Evolutionary conservation across 441 rosid genomes (phyloP).

Genomic region (Adansonia rubrostipa): DNA sequence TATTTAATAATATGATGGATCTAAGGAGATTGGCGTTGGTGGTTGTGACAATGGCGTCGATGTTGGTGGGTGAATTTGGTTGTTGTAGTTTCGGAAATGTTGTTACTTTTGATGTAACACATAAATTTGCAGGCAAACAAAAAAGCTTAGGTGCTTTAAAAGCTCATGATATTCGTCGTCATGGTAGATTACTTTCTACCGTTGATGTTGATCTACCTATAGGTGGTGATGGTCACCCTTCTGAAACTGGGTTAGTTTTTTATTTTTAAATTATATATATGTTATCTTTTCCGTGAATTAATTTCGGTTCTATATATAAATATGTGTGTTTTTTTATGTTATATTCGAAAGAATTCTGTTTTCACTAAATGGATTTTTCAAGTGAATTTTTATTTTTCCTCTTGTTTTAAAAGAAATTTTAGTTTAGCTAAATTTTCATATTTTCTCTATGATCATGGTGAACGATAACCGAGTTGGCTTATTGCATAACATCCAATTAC

Average conservation of each 20-base stretch:
- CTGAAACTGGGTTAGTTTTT: conserved; percentile 65
- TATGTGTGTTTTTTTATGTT: not conserved
- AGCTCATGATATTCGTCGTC: conserved; percentile 75
- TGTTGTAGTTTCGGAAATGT: conserved; percentile 6
- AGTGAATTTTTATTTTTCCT: not conserved
- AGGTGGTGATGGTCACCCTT: conserved; percentile 80
- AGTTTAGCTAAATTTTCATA: not conserved
- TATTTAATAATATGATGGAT: conserved; percentile 41
- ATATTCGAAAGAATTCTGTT: not conserved
- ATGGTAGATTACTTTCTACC: conserved; percentile 64
- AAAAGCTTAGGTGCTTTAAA: conserved; percentile 54
- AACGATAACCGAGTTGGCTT: not conserved
- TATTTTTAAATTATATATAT: too few species aligned
- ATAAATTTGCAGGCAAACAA: conserved; percentile 58
- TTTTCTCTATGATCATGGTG: not conserved
- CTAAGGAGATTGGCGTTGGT: conserved; percentile 32
- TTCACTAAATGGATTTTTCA: not conserved
- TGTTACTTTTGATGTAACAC: conserved; percentile 44
- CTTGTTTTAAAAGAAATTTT: not conserved
- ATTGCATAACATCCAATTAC: not conserved
- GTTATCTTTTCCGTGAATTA: not conserved
- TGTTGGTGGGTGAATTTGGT: conserved; percentile 15
- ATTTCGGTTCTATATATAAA: not conserved
- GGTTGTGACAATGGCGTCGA: conserved; percentile 9
- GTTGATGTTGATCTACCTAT: conserved; percentile 56